Conservation (phyloP, 2,329 filamentous ascomycete species). For the Trichocomaceae sp. region DNA sequence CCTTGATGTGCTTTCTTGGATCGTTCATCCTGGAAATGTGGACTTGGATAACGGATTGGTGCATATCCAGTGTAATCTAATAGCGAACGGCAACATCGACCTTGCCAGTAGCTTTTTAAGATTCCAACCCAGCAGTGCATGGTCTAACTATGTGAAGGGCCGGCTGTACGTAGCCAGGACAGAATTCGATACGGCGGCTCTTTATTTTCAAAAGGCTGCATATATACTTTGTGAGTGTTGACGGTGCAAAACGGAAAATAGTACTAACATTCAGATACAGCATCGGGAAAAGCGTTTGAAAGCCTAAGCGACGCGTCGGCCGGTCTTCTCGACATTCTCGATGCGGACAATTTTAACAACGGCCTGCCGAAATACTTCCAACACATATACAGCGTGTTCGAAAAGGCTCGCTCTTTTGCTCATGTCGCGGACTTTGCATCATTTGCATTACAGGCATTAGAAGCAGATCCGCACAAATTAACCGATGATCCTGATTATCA, state of each 20-base stretch:
- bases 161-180: constrained; percentile 68
- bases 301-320: constrained; percentile 43
- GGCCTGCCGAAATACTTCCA: constrained; percentile 80
- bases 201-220: constrained; percentile 74
- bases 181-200: constrained; percentile 65
- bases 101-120: constrained; percentile 61
- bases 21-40: constrained; percentile 48
- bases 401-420: constrained; percentile 67
- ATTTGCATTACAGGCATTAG: constrained; percentile 61
- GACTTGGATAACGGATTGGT: constrained; percentile 57
- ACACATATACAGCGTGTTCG: constrained; percentile 77
- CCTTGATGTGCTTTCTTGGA: constrained; percentile 40
- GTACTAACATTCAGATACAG: constrained; percentile 18
- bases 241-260: neutral
- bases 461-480: constrained; percentile 25
- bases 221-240: constrained; percentile 66
- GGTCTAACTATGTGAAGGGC: constrained; percentile 73
- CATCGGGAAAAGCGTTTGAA: constrained; percentile 39
- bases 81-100: constrained; percentile 61
- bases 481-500: constrained; percentile 32
- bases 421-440: constrained; percentile 79
- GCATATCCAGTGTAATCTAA: constrained; percentile 61
- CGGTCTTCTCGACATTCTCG: constrained; percentile 67
- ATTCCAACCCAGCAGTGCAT: constrained; percentile 52
- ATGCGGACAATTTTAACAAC: constrained; percentile 60